Evolutionary conservation across 768 basidiomycete species (phyloP), one percentile per base, ranked within the genome.

Genomic region (Guyanaporus albipodus): DNA sequence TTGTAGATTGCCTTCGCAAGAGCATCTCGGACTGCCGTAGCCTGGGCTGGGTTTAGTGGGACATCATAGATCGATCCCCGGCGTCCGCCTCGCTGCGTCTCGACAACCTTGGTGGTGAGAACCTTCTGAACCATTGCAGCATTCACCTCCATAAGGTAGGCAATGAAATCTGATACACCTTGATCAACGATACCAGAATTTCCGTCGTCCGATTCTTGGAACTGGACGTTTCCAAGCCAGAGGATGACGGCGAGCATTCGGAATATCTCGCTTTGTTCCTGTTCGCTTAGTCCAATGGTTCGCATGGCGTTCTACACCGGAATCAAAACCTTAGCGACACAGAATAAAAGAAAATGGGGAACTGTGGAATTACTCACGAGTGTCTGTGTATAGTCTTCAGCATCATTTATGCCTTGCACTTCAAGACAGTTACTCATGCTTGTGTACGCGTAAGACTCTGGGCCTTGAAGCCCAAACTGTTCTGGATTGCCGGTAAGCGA

Each of bases 31-130:
- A 91, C 93, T 1, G 94, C 79, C 1, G 70, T 70, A 3, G 96
- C 96, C 64, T 99, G 96, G 6, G 94, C 77, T 9, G 89, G 87
- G 60, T 98, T 99, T 26, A 91, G 68, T 11, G 94, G 96, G 1
- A 98, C 95, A 51, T 98, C 91, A 62, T 98, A 98, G n/a, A 97
- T 77, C 0, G 93, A 96, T 46, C 94, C 96, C 67, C 96, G 70
- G 35, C 92, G 76, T 7, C 96, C 95, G 36, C 93, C 92, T 48
- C 89, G 78, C 56, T 89, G 85, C 0, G 96, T 98, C 73, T 99
- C 96, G 70, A 99, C 76, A 6, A 94, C 78, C 52, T 85, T 80
- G 10, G 78, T 78, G 1, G 91, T 91, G 59, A 99, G 69, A 22
- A 83, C 92, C 65, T 94, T 97, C 67, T 89, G 86, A 31, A 98